Conservation (phyloP, 1,284 basidiomycete genomes). For the Golubevia sp. region DNA sequence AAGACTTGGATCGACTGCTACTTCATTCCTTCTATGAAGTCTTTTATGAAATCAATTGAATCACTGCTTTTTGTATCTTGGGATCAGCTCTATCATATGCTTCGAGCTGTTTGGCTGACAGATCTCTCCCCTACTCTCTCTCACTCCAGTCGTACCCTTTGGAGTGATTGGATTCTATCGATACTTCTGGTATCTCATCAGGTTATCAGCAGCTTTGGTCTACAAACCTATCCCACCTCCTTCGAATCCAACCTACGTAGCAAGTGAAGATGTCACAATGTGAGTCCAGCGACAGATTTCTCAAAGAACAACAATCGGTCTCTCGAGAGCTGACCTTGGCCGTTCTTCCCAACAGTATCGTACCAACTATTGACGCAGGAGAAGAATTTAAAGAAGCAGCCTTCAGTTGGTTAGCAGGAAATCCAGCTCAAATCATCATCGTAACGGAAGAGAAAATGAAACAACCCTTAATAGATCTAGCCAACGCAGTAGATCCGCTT, state of each 20-base stretch:
- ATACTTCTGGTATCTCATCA: constrained; percentile 86
- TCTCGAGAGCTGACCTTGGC: background rate
- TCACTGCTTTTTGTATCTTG: too few species aligned
- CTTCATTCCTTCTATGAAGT: too few species aligned
- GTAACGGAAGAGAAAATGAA: constrained; percentile 90
- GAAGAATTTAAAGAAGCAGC: constrained; percentile 92
- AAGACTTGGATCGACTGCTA: too few species aligned
- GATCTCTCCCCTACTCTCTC: constrained; percentile 8
- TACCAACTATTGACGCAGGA: constrained; percentile 90
- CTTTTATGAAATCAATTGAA: too few species aligned
- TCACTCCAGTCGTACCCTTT: constrained; percentile 76
- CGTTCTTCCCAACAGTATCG: constrained; percentile 65
- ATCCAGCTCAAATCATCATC: constrained; percentile 89
- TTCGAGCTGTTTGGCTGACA: too few species aligned
- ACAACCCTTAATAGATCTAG: constrained; percentile 81
- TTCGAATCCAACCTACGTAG: constrained; percentile 82
- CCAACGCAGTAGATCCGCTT: constrained; percentile 79
- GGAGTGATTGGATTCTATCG: constrained; percentile 89
- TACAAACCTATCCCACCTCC: constrained; percentile 85
- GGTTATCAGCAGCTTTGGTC: constrained; percentile 73
- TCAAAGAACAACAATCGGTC: background rate
- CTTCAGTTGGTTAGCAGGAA: constrained; percentile 83
- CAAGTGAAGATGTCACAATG: constrained; percentile 87
- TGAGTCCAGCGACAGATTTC: background rate
- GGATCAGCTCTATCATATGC: too few species aligned